phyloP scores from a whole-genome alignment of 208 protist genomes.

The Acanthamoeba rhysodes region DNA sequence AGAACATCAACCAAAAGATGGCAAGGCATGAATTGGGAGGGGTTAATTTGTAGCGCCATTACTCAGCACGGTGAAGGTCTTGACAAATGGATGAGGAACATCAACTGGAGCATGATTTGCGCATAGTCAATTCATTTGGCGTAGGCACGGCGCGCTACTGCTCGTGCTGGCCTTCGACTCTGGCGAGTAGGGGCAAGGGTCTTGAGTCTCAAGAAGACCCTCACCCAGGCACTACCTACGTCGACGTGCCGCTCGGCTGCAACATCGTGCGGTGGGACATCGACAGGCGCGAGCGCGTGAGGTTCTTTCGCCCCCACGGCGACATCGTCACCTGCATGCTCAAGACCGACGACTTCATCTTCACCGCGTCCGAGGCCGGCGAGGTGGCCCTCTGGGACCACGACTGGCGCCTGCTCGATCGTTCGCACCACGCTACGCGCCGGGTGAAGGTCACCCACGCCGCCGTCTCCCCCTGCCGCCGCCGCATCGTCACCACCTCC shows the following conservation, averaged over 20 bases:
- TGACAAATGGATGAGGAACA: background rate
- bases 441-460: conserved; percentile 56
- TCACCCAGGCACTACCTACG: background rate
- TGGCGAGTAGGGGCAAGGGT: background rate
- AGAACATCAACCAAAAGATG: too few species aligned
- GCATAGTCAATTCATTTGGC: conserved; percentile 18
- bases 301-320: conserved; percentile 23
- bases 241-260: conserved; percentile 52
- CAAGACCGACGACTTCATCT: too few species aligned
- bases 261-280: conserved; percentile 37
- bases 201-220: background rate
- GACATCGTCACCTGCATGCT: background rate
- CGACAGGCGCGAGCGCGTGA: background rate
- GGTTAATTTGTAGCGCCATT: too few species aligned
- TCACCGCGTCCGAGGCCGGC: too few species aligned
- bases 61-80: background rate
- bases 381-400: background rate
- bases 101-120: background rate
- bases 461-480: background rate
- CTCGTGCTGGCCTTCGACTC: conserved; percentile 2
- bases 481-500: conserved; percentile 43
- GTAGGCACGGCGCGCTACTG: conserved; percentile 31
- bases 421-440: conserved; percentile 26
- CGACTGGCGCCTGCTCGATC: background rate
- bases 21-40: too few species aligned